phyloP scores from a whole-genome alignment of 2,329 filamentous ascomycete genomes.

The Clarireedia monteithiana region DNA sequence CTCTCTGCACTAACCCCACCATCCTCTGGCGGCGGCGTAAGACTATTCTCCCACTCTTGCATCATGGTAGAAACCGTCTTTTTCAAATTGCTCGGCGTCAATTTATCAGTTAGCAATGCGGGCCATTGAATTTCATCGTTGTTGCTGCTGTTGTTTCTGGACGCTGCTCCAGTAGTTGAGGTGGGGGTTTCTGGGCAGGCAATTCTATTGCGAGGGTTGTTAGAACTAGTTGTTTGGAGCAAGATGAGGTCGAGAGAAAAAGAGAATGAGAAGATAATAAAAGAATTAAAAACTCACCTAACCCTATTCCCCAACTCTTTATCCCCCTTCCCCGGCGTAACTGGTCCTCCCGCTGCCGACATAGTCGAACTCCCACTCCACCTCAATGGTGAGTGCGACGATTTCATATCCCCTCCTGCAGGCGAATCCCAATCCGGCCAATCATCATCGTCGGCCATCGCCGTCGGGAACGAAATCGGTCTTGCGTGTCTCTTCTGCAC shows the following conservation, averaged over 20 bases:
- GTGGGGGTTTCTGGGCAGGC: conserved; percentile 9
- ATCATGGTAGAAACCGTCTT: conserved; percentile 78
- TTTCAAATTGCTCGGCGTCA: conserved; percentile 61
- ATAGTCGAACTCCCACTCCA: conserved; percentile 48
- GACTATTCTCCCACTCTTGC: conserved; percentile 82
- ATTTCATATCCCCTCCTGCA: conserved; percentile 10
- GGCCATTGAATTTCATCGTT: conserved; percentile 33
- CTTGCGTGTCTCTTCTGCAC: conserved; percentile 18
- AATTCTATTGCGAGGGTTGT: conserved; percentile 10
- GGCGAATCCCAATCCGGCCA: conserved; percentile 59
- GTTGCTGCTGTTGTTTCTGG: conserved; percentile 20
- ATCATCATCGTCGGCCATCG: conserved; percentile 43
- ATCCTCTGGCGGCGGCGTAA: conserved; percentile 43
- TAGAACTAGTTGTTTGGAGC: conserved; percentile 8
- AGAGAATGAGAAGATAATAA: neutral
- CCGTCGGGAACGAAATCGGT: conserved; percentile 20
- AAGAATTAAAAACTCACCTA: conserved; percentile 19
- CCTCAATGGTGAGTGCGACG: conserved; percentile 37
- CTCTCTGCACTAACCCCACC: neutral
- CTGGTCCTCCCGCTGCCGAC: conserved; percentile 20
- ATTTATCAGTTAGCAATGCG: conserved; percentile 38
- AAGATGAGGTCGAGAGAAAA: neutral
- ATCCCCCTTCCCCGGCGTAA: conserved; percentile 20
- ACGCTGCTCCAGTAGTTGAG: neutral
- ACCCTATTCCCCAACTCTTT: conserved; percentile 14